Evolutionary conservation across 2,329 filamentous ascomycete species (phyloP).

Genomic region (Aphanocladium album): DNA sequence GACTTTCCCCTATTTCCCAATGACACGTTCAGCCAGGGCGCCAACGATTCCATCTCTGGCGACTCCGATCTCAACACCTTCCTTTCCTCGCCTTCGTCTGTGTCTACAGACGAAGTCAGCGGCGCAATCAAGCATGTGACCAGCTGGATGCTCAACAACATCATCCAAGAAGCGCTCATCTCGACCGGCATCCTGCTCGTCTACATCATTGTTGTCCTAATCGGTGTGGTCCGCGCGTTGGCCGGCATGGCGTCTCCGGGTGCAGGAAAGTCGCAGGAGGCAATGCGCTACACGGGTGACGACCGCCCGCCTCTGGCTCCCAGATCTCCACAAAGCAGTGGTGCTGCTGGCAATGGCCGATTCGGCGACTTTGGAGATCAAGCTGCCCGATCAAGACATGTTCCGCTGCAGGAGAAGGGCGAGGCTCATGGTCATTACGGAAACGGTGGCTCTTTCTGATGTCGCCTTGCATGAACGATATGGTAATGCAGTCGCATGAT

Average conservation of each 20-base stretch:
- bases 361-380: slow-evolving; percentile 23
- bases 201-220: slow-evolving; percentile 72
- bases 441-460: neutral
- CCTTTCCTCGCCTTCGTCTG: slow-evolving; percentile 67
- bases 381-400: slow-evolving; percentile 23
- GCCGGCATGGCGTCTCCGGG: slow-evolving; percentile 55
- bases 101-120: slow-evolving; percentile 76
- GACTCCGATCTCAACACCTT: slow-evolving; percentile 62
- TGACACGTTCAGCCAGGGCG: slow-evolving; percentile 78
- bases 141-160: slow-evolving; percentile 58
- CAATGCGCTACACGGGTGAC: slow-evolving; percentile 34
- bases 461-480: neutral
- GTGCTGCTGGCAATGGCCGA: slow-evolving; percentile 17
- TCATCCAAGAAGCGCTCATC: slow-evolving; percentile 76
- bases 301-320: slow-evolving; percentile 25
- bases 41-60: slow-evolving; percentile 54
- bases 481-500: neutral
- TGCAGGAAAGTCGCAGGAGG: slow-evolving; percentile 51
- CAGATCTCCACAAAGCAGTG: slow-evolving; percentile 18
- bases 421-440: slow-evolving; percentile 34
- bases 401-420: slow-evolving; percentile 26
- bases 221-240: slow-evolving; percentile 64
- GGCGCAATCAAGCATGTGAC: slow-evolving; percentile 68
- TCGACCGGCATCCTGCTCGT: slow-evolving; percentile 67
- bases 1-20: slow-evolving; percentile 72